These are phyloP conservation scores for Globisporangium heterothallicum DNA, from an alignment of 352 stramenopile species.

Conservation along the genomic window DNA sequence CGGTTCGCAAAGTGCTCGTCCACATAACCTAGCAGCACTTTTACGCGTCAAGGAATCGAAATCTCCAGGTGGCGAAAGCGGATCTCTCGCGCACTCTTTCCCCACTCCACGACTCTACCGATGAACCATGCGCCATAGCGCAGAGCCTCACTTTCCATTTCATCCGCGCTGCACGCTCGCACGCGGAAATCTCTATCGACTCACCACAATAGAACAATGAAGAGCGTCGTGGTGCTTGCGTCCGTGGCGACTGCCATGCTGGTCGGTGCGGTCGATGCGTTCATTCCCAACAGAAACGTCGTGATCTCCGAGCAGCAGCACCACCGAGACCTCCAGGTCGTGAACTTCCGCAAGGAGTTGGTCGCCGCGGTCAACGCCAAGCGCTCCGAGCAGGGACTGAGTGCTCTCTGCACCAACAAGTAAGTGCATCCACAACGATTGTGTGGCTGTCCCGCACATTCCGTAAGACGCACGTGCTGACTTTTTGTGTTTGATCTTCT, in stretches of 20 bases:
- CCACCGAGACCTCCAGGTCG: slow-evolving; percentile 20
- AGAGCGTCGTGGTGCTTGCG: no score
- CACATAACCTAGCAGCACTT: neutral
- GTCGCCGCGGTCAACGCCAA: slow-evolving; percentile 30
- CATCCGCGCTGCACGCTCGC: no score
- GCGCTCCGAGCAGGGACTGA: slow-evolving; percentile 27
- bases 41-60: slow-evolving; percentile 1
- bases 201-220: no score
- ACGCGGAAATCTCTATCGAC: no score
- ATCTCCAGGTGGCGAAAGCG: neutral
- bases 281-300: neutral
- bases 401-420: slow-evolving; percentile 35
- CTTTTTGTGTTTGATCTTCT: neutral
- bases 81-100: no score
- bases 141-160: no score
- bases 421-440: neutral
- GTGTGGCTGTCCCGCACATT: neutral
- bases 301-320: slow-evolving; percentile 4
- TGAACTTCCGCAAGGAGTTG: slow-evolving; percentile 43
- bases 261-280: neutral
- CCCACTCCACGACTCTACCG: no score
- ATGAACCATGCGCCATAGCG: no score
- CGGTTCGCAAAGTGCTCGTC: neutral
- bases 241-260: no score
- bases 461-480: no score